phyloP scores from a whole-genome alignment of 768 basidiomycete species.

The Leccinellum luteum region DNA sequence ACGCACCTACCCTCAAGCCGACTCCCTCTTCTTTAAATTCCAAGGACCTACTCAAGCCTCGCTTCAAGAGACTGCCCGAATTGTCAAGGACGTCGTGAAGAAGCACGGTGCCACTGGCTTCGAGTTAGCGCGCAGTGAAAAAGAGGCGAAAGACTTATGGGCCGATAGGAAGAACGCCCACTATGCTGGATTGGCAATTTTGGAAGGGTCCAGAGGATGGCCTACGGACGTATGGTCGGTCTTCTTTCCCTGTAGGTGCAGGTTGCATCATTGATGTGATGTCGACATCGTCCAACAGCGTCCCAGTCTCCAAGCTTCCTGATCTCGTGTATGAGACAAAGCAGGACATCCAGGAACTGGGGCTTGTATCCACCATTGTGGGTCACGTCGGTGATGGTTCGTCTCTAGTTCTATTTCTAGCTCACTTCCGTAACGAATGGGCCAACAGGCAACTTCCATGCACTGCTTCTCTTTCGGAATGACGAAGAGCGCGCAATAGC shows the following conservation, averaged over 20 bases:
- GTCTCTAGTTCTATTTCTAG: slow-evolving; percentile 25
- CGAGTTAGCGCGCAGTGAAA: slow-evolving; percentile 56
- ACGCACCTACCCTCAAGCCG: slow-evolving; percentile 57
- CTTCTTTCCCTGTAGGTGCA: neutral
- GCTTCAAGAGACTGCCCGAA: slow-evolving; percentile 57
- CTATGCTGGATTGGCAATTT: slow-evolving; percentile 52
- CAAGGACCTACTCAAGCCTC: slow-evolving; percentile 64
- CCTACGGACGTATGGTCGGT: slow-evolving; percentile 76
- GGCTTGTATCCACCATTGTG: slow-evolving; percentile 61
- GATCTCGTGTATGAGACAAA: slow-evolving; percentile 69
- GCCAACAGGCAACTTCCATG: slow-evolving; percentile 45
- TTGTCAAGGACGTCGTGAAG: slow-evolving; percentile 55
- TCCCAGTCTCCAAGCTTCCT: slow-evolving; percentile 65
- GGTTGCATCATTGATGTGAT: neutral
- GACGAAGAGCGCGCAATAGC: slow-evolving; percentile 50
- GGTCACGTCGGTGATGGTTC: slow-evolving; percentile 78
- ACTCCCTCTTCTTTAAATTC: slow-evolving; percentile 86
- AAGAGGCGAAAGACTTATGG: slow-evolving; percentile 77
- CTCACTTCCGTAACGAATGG: neutral
- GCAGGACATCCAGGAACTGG: slow-evolving; percentile 56
- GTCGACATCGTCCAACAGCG: slow-evolving; percentile 31
- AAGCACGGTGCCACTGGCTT: slow-evolving; percentile 70
- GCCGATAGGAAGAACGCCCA: slow-evolving; percentile 69
- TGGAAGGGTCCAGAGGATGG: slow-evolving; percentile 62
- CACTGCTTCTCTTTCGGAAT: slow-evolving; percentile 56